These are phyloP conservation scores for Leccinum pachyderme DNA, from an alignment of 1,284 basidiomycete species.

Conservation along the genomic window DNA sequence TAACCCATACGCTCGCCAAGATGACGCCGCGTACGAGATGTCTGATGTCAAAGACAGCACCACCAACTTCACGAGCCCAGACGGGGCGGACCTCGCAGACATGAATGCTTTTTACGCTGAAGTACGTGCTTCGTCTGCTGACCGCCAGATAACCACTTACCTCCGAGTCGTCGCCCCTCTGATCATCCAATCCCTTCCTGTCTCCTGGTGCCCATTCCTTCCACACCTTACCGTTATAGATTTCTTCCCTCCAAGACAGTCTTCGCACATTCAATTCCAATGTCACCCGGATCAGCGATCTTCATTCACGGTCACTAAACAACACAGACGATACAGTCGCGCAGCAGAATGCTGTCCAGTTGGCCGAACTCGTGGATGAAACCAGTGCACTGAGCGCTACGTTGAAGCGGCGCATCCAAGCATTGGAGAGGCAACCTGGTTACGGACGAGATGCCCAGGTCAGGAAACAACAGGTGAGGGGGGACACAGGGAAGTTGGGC, in stretches of 20 bases:
- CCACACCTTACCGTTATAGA: constrained; percentile 38
- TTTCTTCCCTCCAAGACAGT: constrained; percentile 71
- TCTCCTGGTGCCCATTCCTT: not conserved
- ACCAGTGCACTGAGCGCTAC: constrained; percentile 74
- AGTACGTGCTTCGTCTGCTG: constrained; percentile 40
- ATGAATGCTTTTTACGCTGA: constrained; percentile 77
- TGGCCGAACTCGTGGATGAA: constrained; percentile 75
- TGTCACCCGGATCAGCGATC: constrained; percentile 63
- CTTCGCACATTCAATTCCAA: constrained; percentile 70
- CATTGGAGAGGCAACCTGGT: constrained; percentile 70
- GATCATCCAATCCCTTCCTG: not conserved
- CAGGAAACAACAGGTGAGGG: constrained; percentile 75
- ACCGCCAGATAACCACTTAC: not conserved
- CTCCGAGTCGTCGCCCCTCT: not conserved
- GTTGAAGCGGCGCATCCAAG: constrained; percentile 79
- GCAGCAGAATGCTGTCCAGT: constrained; percentile 59
- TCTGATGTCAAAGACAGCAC: constrained; percentile 58
- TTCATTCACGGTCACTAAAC: constrained; percentile 75
- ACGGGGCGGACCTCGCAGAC: constrained; percentile 43
- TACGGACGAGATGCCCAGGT: constrained; percentile 77
- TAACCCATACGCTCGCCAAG: constrained; percentile 68
- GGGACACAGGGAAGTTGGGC: not conserved
- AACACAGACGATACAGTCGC: constrained; percentile 72
- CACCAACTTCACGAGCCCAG: constrained; percentile 41
- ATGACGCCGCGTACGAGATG: constrained; percentile 68